phyloP scores from a whole-genome alignment of 176 grass and related monocot genomes.

The Phoenix dactylifera region DNA sequence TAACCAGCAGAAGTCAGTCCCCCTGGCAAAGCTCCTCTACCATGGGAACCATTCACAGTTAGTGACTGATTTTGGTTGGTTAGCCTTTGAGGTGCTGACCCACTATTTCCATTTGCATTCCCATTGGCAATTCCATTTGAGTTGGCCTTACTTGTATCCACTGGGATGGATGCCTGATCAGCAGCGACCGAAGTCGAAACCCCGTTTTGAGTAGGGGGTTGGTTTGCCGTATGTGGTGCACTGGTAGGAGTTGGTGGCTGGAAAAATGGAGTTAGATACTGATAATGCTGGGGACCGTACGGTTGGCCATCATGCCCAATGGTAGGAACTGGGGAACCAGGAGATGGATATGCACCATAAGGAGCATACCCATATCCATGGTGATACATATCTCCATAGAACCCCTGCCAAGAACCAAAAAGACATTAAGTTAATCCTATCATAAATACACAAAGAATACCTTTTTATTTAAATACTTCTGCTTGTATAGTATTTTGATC shows the following conservation, averaged over 20 bases:
- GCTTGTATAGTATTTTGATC: no score
- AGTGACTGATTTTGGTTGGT: conserved; percentile 39
- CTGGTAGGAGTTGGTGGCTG: conserved; percentile 39
- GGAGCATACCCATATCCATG: conserved; percentile 85
- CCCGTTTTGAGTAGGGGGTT: conserved; percentile 30
- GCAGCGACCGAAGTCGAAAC: conserved; percentile 34
- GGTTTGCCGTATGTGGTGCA: conserved; percentile 31
- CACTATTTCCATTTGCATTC: conserved; percentile 32
- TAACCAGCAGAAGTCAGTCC: conserved; percentile 45
- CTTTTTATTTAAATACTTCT: no score
- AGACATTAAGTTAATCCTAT: background rate
- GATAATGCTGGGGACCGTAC: conserved; percentile 75
- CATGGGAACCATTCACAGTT: conserved; percentile 37
- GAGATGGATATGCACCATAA: conserved; percentile 67
- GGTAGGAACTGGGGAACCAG: conserved; percentile 55
- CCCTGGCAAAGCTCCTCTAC: conserved; percentile 39
- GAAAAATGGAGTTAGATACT: conserved; percentile 64
- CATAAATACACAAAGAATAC: no score
- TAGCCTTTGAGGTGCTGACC: conserved; percentile 35
- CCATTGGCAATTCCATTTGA: conserved; percentile 35
- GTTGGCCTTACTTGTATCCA: conserved; percentile 33
- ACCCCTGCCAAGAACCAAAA: conserved; percentile 36
- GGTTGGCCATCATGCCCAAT: conserved; percentile 64
- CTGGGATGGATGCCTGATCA: conserved; percentile 33
- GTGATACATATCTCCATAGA: conserved; percentile 72